phyloP scores from a whole-genome alignment of 2,329 filamentous ascomycete genomes.

The Knufia fluminis region DNA sequence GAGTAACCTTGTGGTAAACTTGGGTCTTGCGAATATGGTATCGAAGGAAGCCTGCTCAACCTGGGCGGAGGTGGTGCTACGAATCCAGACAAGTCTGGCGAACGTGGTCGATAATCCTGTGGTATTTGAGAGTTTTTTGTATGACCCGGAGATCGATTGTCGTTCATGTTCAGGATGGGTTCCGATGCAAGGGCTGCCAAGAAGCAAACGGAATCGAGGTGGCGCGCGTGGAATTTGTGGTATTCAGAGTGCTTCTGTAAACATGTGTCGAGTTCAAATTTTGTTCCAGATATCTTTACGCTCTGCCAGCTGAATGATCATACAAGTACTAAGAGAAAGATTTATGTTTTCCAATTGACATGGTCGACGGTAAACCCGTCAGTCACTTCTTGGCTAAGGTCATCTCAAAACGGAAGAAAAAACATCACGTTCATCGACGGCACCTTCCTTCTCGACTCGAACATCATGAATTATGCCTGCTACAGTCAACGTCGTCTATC shows the following conservation, averaged over 20 bases:
- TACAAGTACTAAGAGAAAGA: not conserved
- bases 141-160: conserved; percentile 5
- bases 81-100: conserved; percentile 44
- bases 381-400: not conserved
- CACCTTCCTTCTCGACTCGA: not conserved
- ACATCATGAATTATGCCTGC: no score
- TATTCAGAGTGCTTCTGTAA: not conserved
- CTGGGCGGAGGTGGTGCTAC: conserved; percentile 29
- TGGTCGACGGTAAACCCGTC: not conserved
- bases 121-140: conserved; percentile 8
- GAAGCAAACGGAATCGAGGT: not conserved
- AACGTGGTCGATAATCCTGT: conserved; percentile 36
- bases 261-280: not conserved
- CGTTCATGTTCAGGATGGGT: not conserved
- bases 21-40: conserved; percentile 21
- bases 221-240: not conserved
- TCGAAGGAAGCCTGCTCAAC: conserved; percentile 26
- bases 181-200: not conserved
- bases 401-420: not conserved
- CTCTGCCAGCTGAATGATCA: not conserved
- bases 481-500: no score
- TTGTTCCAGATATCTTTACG: not conserved
- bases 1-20: conserved; percentile 26
- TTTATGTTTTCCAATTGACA: not conserved
- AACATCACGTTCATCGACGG: not conserved